Evolutionary conservation across 2,329 filamentous ascomycete species (phyloP), one percentile per base, ranked within the genome.

Genomic region (Fusarium penzigii): DNA sequence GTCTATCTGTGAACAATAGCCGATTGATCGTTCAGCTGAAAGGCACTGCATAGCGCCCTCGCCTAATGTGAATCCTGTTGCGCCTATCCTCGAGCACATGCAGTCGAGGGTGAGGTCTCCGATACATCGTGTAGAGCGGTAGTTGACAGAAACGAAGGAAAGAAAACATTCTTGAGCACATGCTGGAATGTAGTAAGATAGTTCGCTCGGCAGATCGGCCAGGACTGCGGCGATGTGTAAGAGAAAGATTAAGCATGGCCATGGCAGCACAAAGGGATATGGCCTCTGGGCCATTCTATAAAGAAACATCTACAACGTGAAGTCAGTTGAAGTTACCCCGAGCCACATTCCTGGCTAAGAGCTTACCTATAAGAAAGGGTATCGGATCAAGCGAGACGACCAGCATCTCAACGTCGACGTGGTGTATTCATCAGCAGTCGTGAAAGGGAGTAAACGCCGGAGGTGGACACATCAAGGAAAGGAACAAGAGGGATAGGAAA

Each of bases 31-130:
- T 63, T 82, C 79, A 8, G 81, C 81, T 9, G 81, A 74, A 34
- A 89, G 78, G 68, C 88, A 92, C 64, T 86, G 81, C 56, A 90
- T 70, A 5, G 84, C 86, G 11, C 80, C 87, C 70, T 91, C 88
- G n/a, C 86, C 87, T 44, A 90, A 64, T 2, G 88, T 90, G 61
- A 85, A 87, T 10, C 84, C 86, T 29, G 80, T 80, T 12, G 68
- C 71, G 9, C 86, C 86, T 34, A 75, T 75, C 52, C 78, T 76
- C 38, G 78, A 78, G 68, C 88, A 92, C 7, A 91, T 75, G 59
- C 86, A 90, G 62, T 77, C 71, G 59, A 90, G 67, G 25, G 85
- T 77, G 11, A 79, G 75, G 13, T 72, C 71, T 34, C 70, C 65
- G 29, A 75, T 75, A 63, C 85, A 88, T 44, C 68, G 65, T 45